A percentile compares a stretch with the other conserved stretches of the same genome.
Evolutionary conservation across 495 filamentous ascomycete genomes (phyloP).

Genomic region (Sabuloglossum arenarium): DNA sequence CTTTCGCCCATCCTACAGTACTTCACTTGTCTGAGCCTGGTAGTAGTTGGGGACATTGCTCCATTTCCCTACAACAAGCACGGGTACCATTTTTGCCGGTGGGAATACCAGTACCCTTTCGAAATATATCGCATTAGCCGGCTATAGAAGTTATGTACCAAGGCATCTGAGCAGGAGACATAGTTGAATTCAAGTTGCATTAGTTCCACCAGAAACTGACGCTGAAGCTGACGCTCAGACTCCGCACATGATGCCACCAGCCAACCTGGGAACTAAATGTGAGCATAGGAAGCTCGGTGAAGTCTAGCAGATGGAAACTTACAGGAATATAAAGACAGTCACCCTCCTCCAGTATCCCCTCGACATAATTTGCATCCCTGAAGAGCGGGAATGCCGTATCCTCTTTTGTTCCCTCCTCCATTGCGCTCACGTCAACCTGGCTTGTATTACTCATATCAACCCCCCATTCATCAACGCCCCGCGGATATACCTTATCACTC

Average conservation of each 20-base stretch:
- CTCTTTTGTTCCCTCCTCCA: conserved; percentile 4
- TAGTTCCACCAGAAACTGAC: conserved; percentile 97
- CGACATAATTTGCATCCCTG: conserved; percentile 41
- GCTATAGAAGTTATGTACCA: too few species aligned
- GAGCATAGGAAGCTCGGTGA: neutral
- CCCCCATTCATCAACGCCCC: conserved; percentile 41
- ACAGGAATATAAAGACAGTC: conserved; percentile 75
- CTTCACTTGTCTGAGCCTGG: too few species aligned
- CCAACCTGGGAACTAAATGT: conserved; percentile 26
- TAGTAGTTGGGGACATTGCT: too few species aligned
- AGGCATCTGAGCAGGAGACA: neutral
- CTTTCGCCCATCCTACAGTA: too few species aligned
- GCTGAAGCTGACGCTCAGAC: conserved; percentile 70
- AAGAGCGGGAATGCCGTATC: conserved; percentile 34
- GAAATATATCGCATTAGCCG: too few species aligned
- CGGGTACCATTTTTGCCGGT: too few species aligned
- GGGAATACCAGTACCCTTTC: too few species aligned
- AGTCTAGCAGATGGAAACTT: neutral
- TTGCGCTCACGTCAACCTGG: conserved; percentile 34
- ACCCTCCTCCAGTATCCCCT: conserved; percentile 58
- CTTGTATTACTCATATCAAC: conserved; percentile 93
- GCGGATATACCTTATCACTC: conserved; percentile 37
- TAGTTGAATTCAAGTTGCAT: neutral
- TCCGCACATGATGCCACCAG: conserved; percentile 97
- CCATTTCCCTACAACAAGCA: too few species aligned